Evolutionary conservation across 2,329 filamentous ascomycete species (phyloP).

Genomic region (Alternaria atra): DNA sequence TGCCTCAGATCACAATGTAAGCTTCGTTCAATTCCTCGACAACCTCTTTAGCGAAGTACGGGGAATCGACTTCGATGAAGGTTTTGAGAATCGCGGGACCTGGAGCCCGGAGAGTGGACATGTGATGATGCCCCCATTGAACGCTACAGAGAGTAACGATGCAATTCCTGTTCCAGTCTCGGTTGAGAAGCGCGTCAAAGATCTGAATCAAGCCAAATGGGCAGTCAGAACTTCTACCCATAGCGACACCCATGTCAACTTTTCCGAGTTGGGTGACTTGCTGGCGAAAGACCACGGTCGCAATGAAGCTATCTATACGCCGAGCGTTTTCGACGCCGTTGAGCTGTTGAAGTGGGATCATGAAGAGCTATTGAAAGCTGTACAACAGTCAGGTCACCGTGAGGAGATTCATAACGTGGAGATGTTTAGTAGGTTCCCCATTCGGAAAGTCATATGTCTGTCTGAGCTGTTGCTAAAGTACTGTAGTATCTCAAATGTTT

Average conservation of each 20-base stretch:
- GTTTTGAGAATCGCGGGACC: constrained; percentile 20
- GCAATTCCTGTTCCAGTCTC: constrained; percentile 14
- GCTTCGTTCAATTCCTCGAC: constrained; percentile 26
- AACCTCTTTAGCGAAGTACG: constrained; percentile 28
- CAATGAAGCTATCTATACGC: constrained; percentile 68
- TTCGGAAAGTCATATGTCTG: neutral
- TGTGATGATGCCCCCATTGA: constrained; percentile 22
- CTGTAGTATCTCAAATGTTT: constrained; percentile 68
- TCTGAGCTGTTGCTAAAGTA: constrained; percentile 11
- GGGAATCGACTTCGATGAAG: constrained; percentile 26
- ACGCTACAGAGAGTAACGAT: neutral
- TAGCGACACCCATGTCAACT: constrained; percentile 56
- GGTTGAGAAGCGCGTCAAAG: constrained; percentile 30
- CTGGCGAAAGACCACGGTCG: constrained; percentile 67
- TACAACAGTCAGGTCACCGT: constrained; percentile 27
- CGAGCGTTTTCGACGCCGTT: constrained; percentile 61
- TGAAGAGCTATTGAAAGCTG: constrained; percentile 38
- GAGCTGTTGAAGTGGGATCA: constrained; percentile 56
- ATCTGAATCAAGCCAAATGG: constrained; percentile 65
- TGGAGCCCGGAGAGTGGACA: constrained; percentile 21
- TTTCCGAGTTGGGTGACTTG: constrained; percentile 69
- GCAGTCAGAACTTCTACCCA: constrained; percentile 67
- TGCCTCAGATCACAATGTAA: constrained; percentile 8
- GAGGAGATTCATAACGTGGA: constrained; percentile 43
- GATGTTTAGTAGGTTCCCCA: constrained; percentile 47